Evolutionary conservation across 306 rosid genomes (phyloP), one percentile per base, ranked within the genome.

Genomic region (Prunus kanzakura): DNA sequence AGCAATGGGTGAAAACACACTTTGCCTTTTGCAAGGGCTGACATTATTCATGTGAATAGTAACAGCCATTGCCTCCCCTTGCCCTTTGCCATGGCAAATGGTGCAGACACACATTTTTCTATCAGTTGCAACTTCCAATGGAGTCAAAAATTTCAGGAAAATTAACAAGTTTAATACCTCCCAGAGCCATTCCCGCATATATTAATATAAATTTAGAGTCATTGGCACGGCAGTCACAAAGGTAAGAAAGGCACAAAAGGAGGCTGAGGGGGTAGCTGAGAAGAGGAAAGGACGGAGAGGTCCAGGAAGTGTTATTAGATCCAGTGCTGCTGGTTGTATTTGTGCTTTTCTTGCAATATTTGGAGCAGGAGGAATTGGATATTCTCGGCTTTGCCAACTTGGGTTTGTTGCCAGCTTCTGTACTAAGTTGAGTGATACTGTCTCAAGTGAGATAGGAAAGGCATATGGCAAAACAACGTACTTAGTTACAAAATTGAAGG

Each of bases 381-480:
- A 81, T 80, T 57, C 84, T 32, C 88, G 68, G 80, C 89, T 96
- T 43, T 96, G 97, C 97, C 88, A 80, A 55, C 93, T 96, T 27
- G 99, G 98, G 11, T 96, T 96, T 81, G 96, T 91, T 78, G 93
- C 99, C 76, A 92, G 99, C 81, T 96, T 96, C 78, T 96, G 97
- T 71, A 92, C 98, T n/a, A 96, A 96, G 88, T 79, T 92, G 90
- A 91, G 90, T 57, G 99, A 96, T 79, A 96, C 99, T 13, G 93
- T 92, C 78, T 89, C 99, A n/a, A 96, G 99, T 76, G 98, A 96
- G 85, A 91, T 96, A 22, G 99, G 99, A 72, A 96, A 96, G 84
- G 99, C 98, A 55, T 96, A 88, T 79, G 98, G 98, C 29, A 89
- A 88, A 84, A 89, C 88, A 74, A 92, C 98, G 98, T 96, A 96